Base-by-base conservation (phyloP, 148 eudicot genomes). In the Dianthus caryophyllus region DNA sequence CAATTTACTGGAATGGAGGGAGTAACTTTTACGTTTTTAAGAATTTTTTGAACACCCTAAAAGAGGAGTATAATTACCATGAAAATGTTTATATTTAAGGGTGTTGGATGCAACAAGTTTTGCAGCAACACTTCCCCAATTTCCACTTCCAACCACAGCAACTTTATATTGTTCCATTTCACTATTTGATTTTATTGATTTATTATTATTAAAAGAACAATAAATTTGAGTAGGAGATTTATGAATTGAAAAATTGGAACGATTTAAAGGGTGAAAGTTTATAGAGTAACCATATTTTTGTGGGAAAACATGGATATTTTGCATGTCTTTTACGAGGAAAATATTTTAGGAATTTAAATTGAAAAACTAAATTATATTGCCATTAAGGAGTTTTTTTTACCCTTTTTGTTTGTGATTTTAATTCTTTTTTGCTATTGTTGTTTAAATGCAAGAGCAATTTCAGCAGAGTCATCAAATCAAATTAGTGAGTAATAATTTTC, bases 51-150 rank as follows among this genome's bases (percentile, higher is more conserved):
- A n/a, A n/a, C n/a, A n/a, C n/a, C n/a, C n/a, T n/a, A 18, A 53
- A 62, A 29, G 25, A 21, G 5, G 29, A 6, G 17, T 58, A 49
- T 43, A 24, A 22, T 17, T 67, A 93, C 98, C 96, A 64, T 88
- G 87, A 51, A 94, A 86, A 54, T 78, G 68, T 54, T 38, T 9
- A 18, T 84, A 73, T 10, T 81, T 80, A 26, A 84, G 73, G 26
- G 97, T 82, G 74, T 94, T 94, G 61, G 91, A 84, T 7, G 99
- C 99, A 70, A 94, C 82, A 68, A 94, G 93, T 76, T 94, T 94
- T 50, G 96, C 90, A 17, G 97, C 97, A 51, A 94, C 99, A 68
- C 97, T 83, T 0, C 99, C 99, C 99, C 99, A 94, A 80, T 90
- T 94, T 24, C 99, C 99, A 71, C 99, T 88, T 9, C 99, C 99